Conservation (phyloP, 768 basidiomycete species). For the Agaricus blazei region DNA sequence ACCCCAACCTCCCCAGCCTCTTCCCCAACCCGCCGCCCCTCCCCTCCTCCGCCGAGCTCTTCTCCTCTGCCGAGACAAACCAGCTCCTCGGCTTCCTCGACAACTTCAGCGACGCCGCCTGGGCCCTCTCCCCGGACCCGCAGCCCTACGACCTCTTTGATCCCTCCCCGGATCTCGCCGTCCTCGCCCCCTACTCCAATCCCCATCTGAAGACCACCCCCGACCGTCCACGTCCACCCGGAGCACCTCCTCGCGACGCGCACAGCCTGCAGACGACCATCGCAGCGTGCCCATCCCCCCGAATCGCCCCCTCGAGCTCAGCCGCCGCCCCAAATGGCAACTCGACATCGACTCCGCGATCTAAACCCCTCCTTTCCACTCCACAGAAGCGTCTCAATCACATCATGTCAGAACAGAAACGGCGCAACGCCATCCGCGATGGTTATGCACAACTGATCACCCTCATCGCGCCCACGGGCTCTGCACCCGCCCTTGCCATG, state of each 20-base stretch:
- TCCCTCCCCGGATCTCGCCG: conserved; percentile 17
- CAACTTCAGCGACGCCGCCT: conserved; percentile 39
- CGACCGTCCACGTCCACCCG: conserved; percentile 35
- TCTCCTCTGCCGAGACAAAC: conserved; percentile 72
- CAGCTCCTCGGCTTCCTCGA: conserved; percentile 81
- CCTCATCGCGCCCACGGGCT: conserved; percentile 74
- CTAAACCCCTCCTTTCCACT: conserved; percentile 69
- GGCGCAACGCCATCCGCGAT: conserved; percentile 86
- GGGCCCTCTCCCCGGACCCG: conserved; percentile 15
- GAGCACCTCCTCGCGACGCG: conserved; percentile 20
- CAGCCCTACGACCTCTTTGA: conserved; percentile 18
- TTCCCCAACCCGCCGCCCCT: conserved; percentile 61
- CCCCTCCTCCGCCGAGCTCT: conserved; percentile 71
- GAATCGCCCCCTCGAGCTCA: conserved; percentile 16
- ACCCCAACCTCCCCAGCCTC: conserved; percentile 50
- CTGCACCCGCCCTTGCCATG: conserved; percentile 61
- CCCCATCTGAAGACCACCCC: conserved; percentile 39
- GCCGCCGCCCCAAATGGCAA: conserved; percentile 5
- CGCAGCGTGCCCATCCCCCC: conserved; percentile 20
- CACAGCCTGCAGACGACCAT: conserved; percentile 16
- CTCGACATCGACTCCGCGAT: conserved; percentile 23
- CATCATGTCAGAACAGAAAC: conserved; percentile 93
- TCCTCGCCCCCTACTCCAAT: conserved; percentile 39
- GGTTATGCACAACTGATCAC: conserved; percentile 85
- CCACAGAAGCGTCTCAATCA: conserved; percentile 90